Evolutionary conservation across 2,329 filamentous ascomycete species (phyloP).

Genomic region (Tolypocladium tropicale): DNA sequence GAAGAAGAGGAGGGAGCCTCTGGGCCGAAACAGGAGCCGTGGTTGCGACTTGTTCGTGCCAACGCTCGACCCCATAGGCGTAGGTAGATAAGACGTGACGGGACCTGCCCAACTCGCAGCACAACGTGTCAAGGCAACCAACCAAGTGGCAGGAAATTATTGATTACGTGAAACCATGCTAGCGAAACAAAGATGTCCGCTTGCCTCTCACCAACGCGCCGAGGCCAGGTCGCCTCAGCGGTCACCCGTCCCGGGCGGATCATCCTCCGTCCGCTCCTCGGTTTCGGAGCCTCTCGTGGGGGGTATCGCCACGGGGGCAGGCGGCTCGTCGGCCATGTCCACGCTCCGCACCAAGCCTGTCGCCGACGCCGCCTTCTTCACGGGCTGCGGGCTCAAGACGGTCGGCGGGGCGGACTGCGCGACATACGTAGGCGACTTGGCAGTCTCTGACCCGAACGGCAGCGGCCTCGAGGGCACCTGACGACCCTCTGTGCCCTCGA

Average conservation of each 20-base stretch:
- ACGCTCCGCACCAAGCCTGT: not conserved
- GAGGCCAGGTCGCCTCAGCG: not conserved
- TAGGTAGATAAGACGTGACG: not conserved
- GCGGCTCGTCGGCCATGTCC: not conserved
- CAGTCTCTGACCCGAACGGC: constrained; percentile 42
- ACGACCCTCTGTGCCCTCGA: constrained; percentile 18
- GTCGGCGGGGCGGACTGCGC: constrained; percentile 10
- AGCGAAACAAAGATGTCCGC: not conserved
- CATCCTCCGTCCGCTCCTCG: not conserved
- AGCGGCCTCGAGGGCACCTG: constrained; percentile 38
- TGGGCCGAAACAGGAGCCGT: not conserved
- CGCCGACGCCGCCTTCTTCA: not conserved
- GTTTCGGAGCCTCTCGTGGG: not conserved
- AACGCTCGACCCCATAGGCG: not conserved
- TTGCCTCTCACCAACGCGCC: not conserved
- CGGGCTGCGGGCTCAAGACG: constrained; percentile 5
- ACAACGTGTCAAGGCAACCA: not conserved
- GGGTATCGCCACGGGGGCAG: not conserved
- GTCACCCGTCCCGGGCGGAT: too few relatives aligned
- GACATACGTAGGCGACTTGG: constrained; percentile 16
- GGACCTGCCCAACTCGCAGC: not conserved
- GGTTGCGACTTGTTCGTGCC: not conserved
- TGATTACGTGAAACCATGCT: not conserved
- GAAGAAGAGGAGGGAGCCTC: not conserved
- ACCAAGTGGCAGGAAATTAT: not conserved